Conservation (phyloP, 2,329 filamentous ascomycete species). For the Fusarium haematococcum region DNA sequence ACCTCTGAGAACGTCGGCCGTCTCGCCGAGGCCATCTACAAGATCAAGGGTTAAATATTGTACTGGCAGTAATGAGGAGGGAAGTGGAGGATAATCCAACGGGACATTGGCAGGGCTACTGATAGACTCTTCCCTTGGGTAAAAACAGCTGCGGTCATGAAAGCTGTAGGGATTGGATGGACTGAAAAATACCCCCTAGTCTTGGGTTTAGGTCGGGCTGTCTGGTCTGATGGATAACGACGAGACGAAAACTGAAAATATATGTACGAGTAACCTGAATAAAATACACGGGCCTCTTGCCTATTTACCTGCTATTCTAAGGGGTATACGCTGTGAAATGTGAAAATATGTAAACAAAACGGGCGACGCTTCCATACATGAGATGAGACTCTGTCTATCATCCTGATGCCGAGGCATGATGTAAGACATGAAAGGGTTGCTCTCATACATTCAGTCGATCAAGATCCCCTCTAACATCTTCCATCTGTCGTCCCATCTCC, state of each 20-base stretch:
- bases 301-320: neutral
- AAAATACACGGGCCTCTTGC: conserved; percentile 20
- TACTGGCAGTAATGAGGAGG: neutral
- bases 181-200: conserved; percentile 41
- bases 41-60: conserved; percentile 74
- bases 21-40: conserved; percentile 86
- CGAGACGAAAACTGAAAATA: conserved; percentile 34
- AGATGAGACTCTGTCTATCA: neutral
- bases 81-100: conserved; percentile 1
- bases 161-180: conserved; percentile 30
- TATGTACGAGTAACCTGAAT: conserved; percentile 42
- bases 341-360: neutral
- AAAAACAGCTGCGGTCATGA: conserved; percentile 31
- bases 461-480: conserved; percentile 63
- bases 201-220: conserved; percentile 31
- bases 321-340: conserved; percentile 5
- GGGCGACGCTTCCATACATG: neutral
- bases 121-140: conserved; percentile 15
- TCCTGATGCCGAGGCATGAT: neutral
- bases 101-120: neutral
- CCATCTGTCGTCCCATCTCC: conserved; percentile 62
- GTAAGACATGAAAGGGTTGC: neutral
- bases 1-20: conserved; percentile 82
- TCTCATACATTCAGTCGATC: conserved; percentile 47
- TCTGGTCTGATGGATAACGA: conserved; percentile 26